phyloP scores from a whole-genome alignment of 2,329 filamentous ascomycete genomes.

The Penicillium sp. region DNA sequence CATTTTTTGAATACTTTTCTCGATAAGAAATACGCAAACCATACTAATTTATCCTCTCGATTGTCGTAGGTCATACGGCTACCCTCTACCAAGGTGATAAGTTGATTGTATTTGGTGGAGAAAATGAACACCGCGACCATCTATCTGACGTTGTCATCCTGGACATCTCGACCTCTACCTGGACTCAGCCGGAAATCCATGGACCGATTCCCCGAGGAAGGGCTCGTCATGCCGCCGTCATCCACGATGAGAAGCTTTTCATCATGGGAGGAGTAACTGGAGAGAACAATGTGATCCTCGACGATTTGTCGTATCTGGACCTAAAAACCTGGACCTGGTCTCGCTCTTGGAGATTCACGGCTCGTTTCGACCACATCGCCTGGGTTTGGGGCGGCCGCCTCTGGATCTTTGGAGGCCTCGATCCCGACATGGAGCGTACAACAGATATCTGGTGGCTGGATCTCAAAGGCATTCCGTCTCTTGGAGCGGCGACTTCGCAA shows the following conservation, averaged over 20 bases:
- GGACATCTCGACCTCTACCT: conserved; percentile 85
- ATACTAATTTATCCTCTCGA: background rate
- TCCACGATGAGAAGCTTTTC: conserved; percentile 94
- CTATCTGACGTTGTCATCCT: conserved; percentile 94
- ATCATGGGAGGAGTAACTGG: conserved; percentile 92
- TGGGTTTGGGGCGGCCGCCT: conserved; percentile 88
- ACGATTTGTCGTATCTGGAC: conserved; percentile 94
- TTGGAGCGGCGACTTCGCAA: conserved; percentile 60
- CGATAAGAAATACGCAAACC: background rate
- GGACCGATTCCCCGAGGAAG: conserved; percentile 80
- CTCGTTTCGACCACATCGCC: conserved; percentile 86
- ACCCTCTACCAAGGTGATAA: conserved; percentile 90
- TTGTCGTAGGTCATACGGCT: conserved; percentile 88
- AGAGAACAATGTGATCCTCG: conserved; percentile 80
- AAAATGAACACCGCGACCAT: conserved; percentile 94
- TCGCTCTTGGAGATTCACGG: conserved; percentile 86
- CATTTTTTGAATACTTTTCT: conserved; percentile 34
- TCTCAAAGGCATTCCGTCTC: conserved; percentile 78
- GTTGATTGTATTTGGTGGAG: conserved; percentile 91
- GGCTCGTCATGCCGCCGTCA: conserved; percentile 82
- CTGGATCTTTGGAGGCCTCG: conserved; percentile 93
- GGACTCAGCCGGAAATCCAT: conserved; percentile 81
- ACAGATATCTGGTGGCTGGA: conserved; percentile 97
- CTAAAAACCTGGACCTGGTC: conserved; percentile 98
- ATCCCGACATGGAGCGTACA: conserved; percentile 92